Evolutionary conservation across 2,329 filamentous ascomycete species (phyloP).

Genomic region (Ceratocystis destructans): DNA sequence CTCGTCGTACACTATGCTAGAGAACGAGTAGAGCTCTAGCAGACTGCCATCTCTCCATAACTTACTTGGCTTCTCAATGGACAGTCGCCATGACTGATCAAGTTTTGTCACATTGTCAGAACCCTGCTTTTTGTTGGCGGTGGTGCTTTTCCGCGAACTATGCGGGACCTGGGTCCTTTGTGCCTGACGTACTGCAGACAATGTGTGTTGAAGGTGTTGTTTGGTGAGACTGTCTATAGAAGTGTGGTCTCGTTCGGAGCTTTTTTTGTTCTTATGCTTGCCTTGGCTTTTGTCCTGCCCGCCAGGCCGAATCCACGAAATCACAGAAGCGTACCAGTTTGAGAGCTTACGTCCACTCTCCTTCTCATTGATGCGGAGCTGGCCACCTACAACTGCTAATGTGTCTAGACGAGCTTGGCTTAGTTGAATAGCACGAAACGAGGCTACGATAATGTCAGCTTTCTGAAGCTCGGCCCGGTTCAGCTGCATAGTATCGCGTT

Average conservation of each 20-base stretch:
- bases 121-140: background rate
- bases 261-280: background rate
- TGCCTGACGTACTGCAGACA: background rate
- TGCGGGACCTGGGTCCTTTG: constrained; percentile 10
- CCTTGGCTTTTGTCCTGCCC: background rate
- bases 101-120: background rate
- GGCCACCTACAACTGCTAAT: constrained; percentile 18
- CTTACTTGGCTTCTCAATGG: background rate
- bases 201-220: background rate
- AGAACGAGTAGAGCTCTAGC: constrained; percentile 29
- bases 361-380: constrained; percentile 17
- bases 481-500: constrained; percentile 7
- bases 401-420: constrained; percentile 9
- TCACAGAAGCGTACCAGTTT: constrained; percentile 14
- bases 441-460: constrained; percentile 29
- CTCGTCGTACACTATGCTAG: constrained; percentile 32
- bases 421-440: constrained; percentile 22
- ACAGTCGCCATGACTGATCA: constrained; percentile 3
- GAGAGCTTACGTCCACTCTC: constrained; percentile 17
- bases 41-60: constrained; percentile 20
- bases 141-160: constrained; percentile 1
- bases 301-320: constrained; percentile 11
- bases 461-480: constrained; percentile 20
- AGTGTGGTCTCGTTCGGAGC: background rate
- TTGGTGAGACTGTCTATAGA: constrained; percentile 10